These are phyloP conservation scores for Phaseolus lunatus DNA, from an alignment of 306 rosid genomes.

Conservation along the genomic window DNA sequence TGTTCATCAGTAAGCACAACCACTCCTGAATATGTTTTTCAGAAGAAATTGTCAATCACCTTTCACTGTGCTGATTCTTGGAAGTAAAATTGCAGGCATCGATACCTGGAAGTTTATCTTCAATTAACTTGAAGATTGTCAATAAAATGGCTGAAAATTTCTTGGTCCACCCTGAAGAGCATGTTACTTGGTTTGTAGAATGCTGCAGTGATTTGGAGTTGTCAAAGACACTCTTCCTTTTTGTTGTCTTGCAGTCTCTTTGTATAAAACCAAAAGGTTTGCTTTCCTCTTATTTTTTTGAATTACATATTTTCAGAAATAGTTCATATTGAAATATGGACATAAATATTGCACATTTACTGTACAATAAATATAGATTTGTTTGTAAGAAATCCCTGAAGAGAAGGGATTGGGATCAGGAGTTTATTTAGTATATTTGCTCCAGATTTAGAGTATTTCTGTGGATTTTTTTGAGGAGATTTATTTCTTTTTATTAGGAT, in stretches of 20 bases:
- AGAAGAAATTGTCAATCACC: constrained; percentile 10
- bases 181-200: constrained; percentile 64
- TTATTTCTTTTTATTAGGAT: too few species aligned
- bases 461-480: too few species aligned
- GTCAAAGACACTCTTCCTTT: constrained; percentile 71
- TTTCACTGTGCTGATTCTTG: constrained; percentile 37
- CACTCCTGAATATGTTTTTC: constrained; percentile 11
- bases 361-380: too few species aligned
- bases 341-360: too few species aligned
- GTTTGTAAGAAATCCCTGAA: too few species aligned
- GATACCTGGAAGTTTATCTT: constrained; percentile 55
- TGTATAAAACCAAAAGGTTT: constrained; percentile 53
- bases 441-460: too few species aligned
- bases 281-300: constrained; percentile 36
- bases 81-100: constrained; percentile 52
- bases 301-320: constrained; percentile 27
- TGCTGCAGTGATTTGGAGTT: constrained; percentile 60
- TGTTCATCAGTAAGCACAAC: constrained; percentile 5
- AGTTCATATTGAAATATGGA: background rate
- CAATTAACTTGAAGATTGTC: constrained; percentile 68
- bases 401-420: too few species aligned
- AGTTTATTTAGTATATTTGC: too few species aligned
- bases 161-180: constrained; percentile 58
- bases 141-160: constrained; percentile 70
- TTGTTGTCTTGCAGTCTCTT: constrained; percentile 71